Evolutionary conservation across 805 yeast species (phyloP).

Genomic region (Metschnikowia chrysomelidarum): DNA sequence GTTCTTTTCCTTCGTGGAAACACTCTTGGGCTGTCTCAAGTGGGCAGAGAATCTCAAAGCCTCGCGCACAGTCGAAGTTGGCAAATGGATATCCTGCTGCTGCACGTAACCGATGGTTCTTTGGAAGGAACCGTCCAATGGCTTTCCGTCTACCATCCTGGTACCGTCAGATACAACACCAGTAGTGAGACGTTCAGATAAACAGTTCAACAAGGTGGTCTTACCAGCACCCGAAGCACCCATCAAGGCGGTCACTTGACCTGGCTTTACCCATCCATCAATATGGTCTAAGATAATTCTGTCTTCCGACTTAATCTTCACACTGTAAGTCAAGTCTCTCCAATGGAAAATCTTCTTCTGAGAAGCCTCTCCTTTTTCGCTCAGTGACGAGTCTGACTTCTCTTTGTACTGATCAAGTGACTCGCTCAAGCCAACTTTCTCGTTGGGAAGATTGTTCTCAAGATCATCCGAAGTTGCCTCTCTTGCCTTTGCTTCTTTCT

Average conservation of each 20-base stretch:
- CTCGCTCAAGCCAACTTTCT: constrained; percentile 29
- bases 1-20: constrained; percentile 56
- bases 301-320: constrained; percentile 36
- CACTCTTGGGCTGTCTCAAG: constrained; percentile 63
- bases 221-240: constrained; percentile 90
- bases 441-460: constrained; percentile 31
- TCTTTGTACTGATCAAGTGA: constrained; percentile 26
- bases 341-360: constrained; percentile 33
- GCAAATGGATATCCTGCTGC: constrained; percentile 75
- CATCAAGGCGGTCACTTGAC: constrained; percentile 79
- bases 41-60: constrained; percentile 70
- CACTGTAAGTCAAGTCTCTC: constrained; percentile 38
- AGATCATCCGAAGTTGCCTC: constrained; percentile 32
- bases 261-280: constrained; percentile 75
- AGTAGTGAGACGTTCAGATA: constrained; percentile 66
- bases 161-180: constrained; percentile 69
- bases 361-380: constrained; percentile 11
- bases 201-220: constrained; percentile 70
- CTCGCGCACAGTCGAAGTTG: constrained; percentile 70
- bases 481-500: constrained; percentile 29
- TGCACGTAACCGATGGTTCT: constrained; percentile 79
- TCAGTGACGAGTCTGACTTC: constrained; percentile 12
- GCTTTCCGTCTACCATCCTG: constrained; percentile 62
- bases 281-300: constrained; percentile 39
- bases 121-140: constrained; percentile 64